These are phyloP conservation scores for Phyllosticta citriasiana DNA, from an alignment of 2,329 filamentous ascomycete genomes.

Conservation along the genomic window DNA sequence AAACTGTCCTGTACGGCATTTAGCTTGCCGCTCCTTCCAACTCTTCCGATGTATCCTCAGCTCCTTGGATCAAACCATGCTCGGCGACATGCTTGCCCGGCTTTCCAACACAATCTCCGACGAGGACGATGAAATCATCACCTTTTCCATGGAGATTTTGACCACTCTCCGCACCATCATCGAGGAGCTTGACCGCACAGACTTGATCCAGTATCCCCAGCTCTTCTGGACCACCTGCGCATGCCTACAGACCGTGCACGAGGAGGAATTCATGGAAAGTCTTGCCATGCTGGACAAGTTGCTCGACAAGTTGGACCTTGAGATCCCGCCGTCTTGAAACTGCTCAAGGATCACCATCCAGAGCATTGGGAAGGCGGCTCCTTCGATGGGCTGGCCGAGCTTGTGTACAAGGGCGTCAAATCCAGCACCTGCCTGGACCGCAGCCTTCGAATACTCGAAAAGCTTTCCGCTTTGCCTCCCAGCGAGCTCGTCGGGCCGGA, in stretches of 20 bases:
- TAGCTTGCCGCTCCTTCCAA: conserved; percentile 95
- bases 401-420: conserved; percentile 85
- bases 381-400: conserved; percentile 76
- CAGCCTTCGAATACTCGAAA: conserved; percentile 68
- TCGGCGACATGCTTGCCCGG: conserved; percentile 91
- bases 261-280: conserved; percentile 85
- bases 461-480: conserved; percentile 66
- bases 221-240: conserved; percentile 97
- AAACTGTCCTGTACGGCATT: conserved; percentile 85
- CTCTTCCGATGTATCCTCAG: conserved; percentile 91
- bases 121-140: conserved; percentile 84
- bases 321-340: conserved; percentile 55
- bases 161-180: conserved; percentile 91
- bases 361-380: conserved; percentile 69
- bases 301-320: conserved; percentile 73
- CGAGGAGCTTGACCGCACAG: conserved; percentile 65
- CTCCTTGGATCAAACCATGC: conserved; percentile 82
- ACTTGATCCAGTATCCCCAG: conserved; percentile 82
- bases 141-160: conserved; percentile 95
- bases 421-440: conserved; percentile 74
- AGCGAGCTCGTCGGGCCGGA: conserved; percentile 75
- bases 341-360: conserved; percentile 70
- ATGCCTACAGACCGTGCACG: conserved; percentile 92
- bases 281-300: conserved; percentile 85
- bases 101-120: conserved; percentile 96